Conservation (phyloP, 176 grass and related monocot species). For the Areca catechu region DNA sequence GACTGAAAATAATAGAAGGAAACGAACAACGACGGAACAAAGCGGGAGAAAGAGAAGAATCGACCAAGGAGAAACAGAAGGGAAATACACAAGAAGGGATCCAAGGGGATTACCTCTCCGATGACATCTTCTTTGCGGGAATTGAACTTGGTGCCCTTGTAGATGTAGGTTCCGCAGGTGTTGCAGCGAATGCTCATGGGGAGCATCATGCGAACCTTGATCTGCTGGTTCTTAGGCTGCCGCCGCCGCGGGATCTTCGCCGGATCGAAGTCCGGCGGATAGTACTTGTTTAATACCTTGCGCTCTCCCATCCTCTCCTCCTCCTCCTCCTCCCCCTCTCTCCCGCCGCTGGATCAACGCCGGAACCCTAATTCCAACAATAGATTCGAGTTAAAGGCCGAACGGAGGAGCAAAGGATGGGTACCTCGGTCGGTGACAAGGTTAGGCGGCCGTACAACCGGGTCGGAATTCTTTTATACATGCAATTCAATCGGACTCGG, state of each 20-base stretch:
- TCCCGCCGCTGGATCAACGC: too few species aligned
- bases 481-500: too few species aligned
- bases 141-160: conserved; percentile 85
- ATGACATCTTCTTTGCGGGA: conserved; percentile 64
- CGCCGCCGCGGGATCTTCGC: conserved; percentile 54
- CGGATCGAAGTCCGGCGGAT: conserved; percentile 69
- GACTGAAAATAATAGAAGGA: too few species aligned
- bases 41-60: background rate
- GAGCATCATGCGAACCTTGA: conserved; percentile 80
- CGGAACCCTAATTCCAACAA: too few species aligned
- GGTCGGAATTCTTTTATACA: too few species aligned
- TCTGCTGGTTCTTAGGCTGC: conserved; percentile 64
- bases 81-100: background rate
- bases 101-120: conserved; percentile 33
- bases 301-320: background rate
- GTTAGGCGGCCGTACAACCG: too few species aligned
- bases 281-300: conserved; percentile 78
- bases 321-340: too few species aligned
- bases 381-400: too few species aligned
- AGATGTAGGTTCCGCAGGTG: conserved; percentile 72
- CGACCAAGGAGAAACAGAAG: background rate
- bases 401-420: too few species aligned
- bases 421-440: too few species aligned
- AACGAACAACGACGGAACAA: too few species aligned
- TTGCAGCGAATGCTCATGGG: conserved; percentile 66